Conservation (phyloP, 2,329 filamentous ascomycete genomes). For the Albifimbria verrucaria region DNA sequence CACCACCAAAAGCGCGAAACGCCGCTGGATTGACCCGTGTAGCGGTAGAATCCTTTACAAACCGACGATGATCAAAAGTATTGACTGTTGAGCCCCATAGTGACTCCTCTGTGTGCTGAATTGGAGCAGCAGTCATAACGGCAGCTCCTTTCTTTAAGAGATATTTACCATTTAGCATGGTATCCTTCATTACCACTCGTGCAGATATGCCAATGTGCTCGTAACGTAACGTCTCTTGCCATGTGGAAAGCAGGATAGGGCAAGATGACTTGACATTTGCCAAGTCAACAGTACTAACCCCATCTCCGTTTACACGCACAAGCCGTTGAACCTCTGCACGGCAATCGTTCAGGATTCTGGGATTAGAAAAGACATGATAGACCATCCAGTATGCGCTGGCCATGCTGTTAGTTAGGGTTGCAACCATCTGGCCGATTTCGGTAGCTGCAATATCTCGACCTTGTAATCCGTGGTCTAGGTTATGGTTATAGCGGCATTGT, state of each 20-base stretch:
- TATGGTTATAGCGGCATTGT: background rate
- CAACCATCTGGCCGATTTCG: background rate
- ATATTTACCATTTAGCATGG: background rate
- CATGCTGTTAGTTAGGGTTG: background rate
- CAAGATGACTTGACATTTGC: background rate
- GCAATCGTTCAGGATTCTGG: background rate
- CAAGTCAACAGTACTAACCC: background rate
- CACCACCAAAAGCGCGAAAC: background rate
- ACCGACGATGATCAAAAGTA: background rate
- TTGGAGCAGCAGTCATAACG: background rate
- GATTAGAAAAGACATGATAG: background rate
- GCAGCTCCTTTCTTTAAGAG: background rate
- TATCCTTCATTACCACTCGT: background rate
- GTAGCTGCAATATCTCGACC: background rate
- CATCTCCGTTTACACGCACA: background rate
- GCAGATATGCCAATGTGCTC: constrained; percentile 1
- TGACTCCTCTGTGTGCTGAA: background rate
- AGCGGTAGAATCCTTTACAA: background rate
- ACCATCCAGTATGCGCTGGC: background rate
- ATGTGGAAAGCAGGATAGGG: background rate
- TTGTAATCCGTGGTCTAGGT: background rate
- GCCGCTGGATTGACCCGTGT: background rate
- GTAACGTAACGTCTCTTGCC: background rate
- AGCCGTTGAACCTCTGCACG: background rate
- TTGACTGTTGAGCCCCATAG: background rate